phyloP scores from a whole-genome alignment of 129 eudicot genomes.

The Escallonia herrerae region DNA sequence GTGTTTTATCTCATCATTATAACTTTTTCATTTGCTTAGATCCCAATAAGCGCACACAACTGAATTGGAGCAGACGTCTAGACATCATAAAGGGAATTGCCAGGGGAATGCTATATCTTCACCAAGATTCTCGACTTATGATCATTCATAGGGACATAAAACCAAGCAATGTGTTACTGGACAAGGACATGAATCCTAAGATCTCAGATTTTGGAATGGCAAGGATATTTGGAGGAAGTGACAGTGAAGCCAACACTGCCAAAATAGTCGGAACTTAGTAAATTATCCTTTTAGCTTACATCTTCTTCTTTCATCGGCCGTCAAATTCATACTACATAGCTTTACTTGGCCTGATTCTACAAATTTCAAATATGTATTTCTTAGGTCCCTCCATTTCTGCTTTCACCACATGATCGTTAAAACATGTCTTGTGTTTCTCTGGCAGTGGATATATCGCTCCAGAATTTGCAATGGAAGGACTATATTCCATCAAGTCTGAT shows the following conservation, averaged over 20 bases:
- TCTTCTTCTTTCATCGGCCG: no score
- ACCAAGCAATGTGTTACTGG: conserved; percentile 20
- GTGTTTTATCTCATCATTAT: not conserved
- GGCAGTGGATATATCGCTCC: conserved; percentile 52
- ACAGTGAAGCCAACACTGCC: conserved; percentile 4
- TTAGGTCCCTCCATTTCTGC: not conserved
- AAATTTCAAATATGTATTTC: no score
- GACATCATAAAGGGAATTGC: conserved; percentile 21
- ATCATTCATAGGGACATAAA: conserved; percentile 8
- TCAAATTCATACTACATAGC: no score
- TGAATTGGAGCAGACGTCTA: conserved; percentile 11
- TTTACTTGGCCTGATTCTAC: no score
- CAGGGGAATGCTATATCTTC: conserved; percentile 22
- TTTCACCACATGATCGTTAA: not conserved
- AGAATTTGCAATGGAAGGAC: conserved; percentile 33
- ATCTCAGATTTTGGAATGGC: conserved; percentile 25
- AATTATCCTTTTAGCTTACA: not conserved
- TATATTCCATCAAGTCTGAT: conserved; percentile 44
- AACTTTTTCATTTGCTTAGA: conserved; percentile 1
- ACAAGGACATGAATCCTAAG: conserved; percentile 23
- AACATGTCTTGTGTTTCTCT: not conserved
- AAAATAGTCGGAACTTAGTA: conserved; percentile 25
- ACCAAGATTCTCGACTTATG: conserved; percentile 21
- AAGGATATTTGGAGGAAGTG: conserved; percentile 6
- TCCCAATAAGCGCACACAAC: not conserved